Conservation (phyloP, 2,329 filamentous ascomycete species). For the Tolypocladium capitatum region DNA sequence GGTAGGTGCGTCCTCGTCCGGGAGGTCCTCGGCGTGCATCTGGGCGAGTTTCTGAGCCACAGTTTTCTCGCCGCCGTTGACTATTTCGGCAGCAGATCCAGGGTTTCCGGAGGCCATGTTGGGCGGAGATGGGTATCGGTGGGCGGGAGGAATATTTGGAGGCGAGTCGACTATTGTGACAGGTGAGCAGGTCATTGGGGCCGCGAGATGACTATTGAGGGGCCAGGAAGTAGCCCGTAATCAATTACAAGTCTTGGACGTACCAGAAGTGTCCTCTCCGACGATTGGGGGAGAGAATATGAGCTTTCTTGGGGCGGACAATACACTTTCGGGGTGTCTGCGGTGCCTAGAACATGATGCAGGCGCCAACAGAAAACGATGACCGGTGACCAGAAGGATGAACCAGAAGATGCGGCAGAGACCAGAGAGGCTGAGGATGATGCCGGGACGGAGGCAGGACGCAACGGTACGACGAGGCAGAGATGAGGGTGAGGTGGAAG, state of each 20-base stretch:
- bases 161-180: no score
- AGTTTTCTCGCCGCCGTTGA: constrained; percentile 29
- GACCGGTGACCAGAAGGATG: constrained; percentile 26
- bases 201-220: neutral
- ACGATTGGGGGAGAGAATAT: neutral
- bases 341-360: constrained; percentile 26
- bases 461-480: constrained; percentile 11
- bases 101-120: constrained; percentile 28
- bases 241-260: neutral
- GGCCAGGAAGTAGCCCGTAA: no score
- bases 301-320: neutral
- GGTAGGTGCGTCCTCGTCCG: constrained; percentile 63
- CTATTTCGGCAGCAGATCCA: constrained; percentile 18
- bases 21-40: constrained; percentile 56
- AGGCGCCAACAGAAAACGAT: constrained; percentile 19
- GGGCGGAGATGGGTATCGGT: neutral
- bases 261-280: neutral
- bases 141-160: neutral
- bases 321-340: constrained; percentile 8
- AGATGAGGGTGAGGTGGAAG: constrained; percentile 29
- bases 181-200: neutral
- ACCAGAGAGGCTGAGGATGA: constrained; percentile 13
- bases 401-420: constrained; percentile 25
- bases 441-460: constrained; percentile 12
- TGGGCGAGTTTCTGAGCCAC: constrained; percentile 50